Evolutionary conservation across 1,284 basidiomycete species (phyloP).

Genomic region (Sporisorium sorghi): DNA sequence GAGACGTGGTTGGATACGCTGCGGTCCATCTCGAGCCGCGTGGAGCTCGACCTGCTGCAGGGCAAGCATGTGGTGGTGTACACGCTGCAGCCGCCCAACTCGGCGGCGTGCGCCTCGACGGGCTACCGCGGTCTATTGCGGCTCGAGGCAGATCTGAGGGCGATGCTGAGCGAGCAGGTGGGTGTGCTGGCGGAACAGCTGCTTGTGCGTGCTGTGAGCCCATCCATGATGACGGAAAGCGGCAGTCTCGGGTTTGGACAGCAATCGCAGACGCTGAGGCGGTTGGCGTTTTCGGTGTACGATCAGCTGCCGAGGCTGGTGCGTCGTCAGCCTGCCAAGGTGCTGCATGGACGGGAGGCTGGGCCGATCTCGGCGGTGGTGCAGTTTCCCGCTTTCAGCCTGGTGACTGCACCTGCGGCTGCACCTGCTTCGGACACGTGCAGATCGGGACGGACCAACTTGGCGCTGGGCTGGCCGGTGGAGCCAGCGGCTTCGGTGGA

Average conservation of each 20-base stretch:
- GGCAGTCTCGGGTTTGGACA: conserved; percentile 38
- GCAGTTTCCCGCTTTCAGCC: conserved; percentile 51
- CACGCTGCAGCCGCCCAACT: conserved; percentile 35
- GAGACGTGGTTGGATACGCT: conserved; percentile 52
- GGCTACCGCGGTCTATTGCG: conserved; percentile 37
- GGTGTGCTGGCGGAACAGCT: conserved; percentile 43
- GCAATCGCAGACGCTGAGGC: conserved; percentile 22
- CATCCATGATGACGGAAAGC: conserved; percentile 44
- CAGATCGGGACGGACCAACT: conserved; percentile 5
- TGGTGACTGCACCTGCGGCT: conserved; percentile 15
- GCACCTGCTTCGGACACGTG: not conserved
- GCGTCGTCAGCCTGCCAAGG: conserved; percentile 37
- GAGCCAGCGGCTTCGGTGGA: conserved; percentile 32
- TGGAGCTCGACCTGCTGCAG: conserved; percentile 33
- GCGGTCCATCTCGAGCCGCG: conserved; percentile 39
- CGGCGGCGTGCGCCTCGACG: conserved; percentile 9
- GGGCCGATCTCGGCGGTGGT: conserved; percentile 37
- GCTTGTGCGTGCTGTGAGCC: conserved; percentile 39
- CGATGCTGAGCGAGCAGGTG: conserved; percentile 42
- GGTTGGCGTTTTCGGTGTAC: conserved; percentile 48
- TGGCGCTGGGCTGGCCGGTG: conserved; percentile 25
- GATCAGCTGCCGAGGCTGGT: conserved; percentile 49
- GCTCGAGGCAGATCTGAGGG: conserved; percentile 40
- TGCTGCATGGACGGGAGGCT: conserved; percentile 37
- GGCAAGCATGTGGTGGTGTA: conserved; percentile 55